Evolutionary conservation across 208 protist species (phyloP).

Genomic region (Trypanosoma lewisi): DNA sequence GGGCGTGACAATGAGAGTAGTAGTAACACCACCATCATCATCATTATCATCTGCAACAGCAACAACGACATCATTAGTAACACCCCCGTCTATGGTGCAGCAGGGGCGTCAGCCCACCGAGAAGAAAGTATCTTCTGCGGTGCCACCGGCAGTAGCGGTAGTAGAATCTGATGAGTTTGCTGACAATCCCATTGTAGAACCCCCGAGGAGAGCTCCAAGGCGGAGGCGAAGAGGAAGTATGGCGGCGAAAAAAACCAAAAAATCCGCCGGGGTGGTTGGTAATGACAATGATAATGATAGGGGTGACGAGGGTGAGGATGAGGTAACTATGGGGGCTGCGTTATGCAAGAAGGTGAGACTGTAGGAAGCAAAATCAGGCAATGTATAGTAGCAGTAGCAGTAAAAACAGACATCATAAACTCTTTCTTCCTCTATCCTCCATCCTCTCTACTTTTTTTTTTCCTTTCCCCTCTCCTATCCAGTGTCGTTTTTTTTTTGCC

Average conservation of each 20-base stretch:
- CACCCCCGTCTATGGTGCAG: too few relatives aligned
- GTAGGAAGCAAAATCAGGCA: not conserved
- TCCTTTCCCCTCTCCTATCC: not conserved
- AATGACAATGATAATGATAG: too few relatives aligned
- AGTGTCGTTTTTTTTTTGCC: not conserved
- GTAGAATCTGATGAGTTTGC: slow-evolving; percentile 17
- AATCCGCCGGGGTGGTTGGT: not conserved
- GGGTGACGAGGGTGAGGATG: not conserved
- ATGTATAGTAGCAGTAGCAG: not conserved
- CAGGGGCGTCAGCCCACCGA: not conserved
- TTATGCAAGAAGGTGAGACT: not conserved
- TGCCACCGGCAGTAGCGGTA: not conserved
- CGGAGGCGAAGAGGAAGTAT: not conserved
- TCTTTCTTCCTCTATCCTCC: not conserved
- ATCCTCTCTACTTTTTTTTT: not conserved
- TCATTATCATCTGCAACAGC: not conserved
- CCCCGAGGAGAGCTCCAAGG: not conserved
- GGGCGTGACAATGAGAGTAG: not conserved
- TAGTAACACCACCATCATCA: not conserved
- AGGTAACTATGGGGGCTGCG: not conserved
- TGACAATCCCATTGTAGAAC: slow-evolving; percentile 16
- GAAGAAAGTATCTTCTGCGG: not conserved
- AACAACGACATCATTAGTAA: not conserved
- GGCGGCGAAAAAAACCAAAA: not conserved
- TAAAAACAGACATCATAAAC: not conserved